These are phyloP conservation scores for Rubroboletus satanas DNA, from an alignment of 768 basidiomycete species.

Conservation along the genomic window DNA sequence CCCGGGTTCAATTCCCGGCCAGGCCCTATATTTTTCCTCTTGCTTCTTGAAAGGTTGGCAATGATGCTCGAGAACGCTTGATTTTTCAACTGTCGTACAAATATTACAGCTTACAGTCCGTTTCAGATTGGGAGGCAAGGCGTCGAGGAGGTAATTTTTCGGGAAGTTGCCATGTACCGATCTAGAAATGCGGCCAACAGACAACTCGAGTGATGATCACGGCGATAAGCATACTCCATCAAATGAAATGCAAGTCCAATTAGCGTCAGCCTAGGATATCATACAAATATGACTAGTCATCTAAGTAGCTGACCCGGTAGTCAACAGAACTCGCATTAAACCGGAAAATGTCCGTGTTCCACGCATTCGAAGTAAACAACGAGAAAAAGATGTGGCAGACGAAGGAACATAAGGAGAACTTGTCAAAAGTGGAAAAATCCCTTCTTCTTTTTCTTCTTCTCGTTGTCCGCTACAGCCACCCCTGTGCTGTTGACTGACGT, in stretches of 20 bases:
- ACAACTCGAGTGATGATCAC: neutral
- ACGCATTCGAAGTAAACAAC: neutral
- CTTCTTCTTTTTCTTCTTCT: slow-evolving; percentile 77
- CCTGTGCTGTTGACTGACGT: slow-evolving; percentile 40
- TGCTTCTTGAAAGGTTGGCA: neutral
- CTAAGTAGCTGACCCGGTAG: neutral
- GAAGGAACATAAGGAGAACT: neutral
- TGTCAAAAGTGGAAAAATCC: slow-evolving; percentile 62
- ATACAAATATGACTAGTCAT: slow-evolving; percentile 8
- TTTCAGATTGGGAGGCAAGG: neutral
- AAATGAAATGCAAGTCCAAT: slow-evolving; percentile 3
- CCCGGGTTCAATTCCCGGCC: slow-evolving; percentile 59
- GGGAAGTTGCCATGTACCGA: neutral
- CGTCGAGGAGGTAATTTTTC: neutral
- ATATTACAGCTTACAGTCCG: neutral
- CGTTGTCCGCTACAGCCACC: slow-evolving; percentile 39
- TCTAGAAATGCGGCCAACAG: neutral
- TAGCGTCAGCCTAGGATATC: slow-evolving; percentile 9
- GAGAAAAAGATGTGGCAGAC: neutral
- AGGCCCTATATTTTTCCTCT: slow-evolving; percentile 38
- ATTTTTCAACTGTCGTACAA: neutral
- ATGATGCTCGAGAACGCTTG: neutral
- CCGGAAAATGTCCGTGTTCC: neutral
- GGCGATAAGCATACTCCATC: neutral
- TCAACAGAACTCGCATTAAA: neutral